phyloP scores from a whole-genome alignment of 352 stramenopile genomes.

The Phytophthora citrophthora region DNA sequence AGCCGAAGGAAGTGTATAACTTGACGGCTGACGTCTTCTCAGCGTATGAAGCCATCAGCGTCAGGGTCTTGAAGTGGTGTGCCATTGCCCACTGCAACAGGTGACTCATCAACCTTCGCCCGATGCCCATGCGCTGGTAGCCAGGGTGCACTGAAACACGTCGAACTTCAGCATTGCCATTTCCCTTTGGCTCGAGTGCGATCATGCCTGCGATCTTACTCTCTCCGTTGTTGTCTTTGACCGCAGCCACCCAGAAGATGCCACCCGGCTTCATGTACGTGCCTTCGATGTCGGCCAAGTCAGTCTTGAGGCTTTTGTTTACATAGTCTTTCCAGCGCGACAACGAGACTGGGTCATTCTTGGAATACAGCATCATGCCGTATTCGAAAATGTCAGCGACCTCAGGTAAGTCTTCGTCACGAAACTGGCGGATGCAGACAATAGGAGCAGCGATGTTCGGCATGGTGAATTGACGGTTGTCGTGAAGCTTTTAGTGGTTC shows the following conservation, averaged over 20 bases:
- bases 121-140: conserved; percentile 36
- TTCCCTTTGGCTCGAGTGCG: conserved; percentile 29
- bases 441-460: background rate
- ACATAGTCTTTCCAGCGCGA: conserved; percentile 39
- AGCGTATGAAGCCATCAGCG: conserved; percentile 17
- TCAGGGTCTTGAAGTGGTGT: conserved; percentile 27
- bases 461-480: conserved; percentile 13
- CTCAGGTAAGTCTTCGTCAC: conserved; percentile 29
- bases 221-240: conserved; percentile 21
- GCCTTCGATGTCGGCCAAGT: conserved; percentile 41
- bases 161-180: conserved; percentile 28
- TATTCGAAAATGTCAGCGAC: conserved; percentile 44
- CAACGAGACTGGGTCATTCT: conserved; percentile 19
- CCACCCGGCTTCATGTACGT: conserved; percentile 44
- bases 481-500: background rate
- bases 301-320: conserved; percentile 34
- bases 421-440: conserved; percentile 46
- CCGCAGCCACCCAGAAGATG: conserved; percentile 54
- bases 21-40: conserved; percentile 18
- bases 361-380: conserved; percentile 48
- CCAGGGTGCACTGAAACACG: conserved; percentile 35
- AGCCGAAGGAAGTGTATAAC: conserved; percentile 48
- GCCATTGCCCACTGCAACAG: conserved; percentile 27
- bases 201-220: conserved; percentile 36
- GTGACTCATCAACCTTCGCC: conserved; percentile 30